Conservation (phyloP, 2,329 filamentous ascomycete species). For the Sphaerulina vaccinii region DNA sequence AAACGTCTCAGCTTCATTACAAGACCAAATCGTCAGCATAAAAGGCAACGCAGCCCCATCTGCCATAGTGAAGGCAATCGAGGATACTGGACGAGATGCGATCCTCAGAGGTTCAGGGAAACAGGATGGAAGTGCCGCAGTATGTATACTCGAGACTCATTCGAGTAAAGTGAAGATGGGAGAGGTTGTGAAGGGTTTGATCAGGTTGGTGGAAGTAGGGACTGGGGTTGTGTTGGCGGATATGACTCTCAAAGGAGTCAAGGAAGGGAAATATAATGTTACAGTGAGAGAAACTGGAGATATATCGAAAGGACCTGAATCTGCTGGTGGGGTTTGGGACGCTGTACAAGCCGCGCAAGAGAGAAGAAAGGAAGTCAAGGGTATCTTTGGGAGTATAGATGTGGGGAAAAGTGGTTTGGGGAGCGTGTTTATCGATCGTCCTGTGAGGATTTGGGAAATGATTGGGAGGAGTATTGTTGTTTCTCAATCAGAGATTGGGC, state of each 20-base stretch:
- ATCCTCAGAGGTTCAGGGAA: conserved; percentile 86
- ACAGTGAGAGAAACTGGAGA: conserved; percentile 84
- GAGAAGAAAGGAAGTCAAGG: conserved; percentile 52
- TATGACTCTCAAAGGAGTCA: conserved; percentile 78
- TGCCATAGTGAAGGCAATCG: conserved; percentile 82
- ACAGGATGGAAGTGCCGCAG: conserved; percentile 79
- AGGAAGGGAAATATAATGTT: conserved; percentile 77
- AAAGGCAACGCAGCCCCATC: conserved; percentile 91
- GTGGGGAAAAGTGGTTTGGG: conserved; percentile 75
- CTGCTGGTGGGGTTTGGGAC: conserved; percentile 81
- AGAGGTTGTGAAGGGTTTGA: conserved; percentile 75
- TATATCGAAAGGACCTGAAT: conserved; percentile 77
- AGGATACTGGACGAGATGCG: conserved; percentile 86
- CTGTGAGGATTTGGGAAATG: conserved; percentile 90
- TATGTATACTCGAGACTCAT: conserved; percentile 93
- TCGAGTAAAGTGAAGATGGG: conserved; percentile 27
- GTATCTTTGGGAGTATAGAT: conserved; percentile 70
- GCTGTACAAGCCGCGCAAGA: conserved; percentile 47
- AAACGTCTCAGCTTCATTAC: conserved; percentile 77
- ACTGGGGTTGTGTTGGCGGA: conserved; percentile 80
- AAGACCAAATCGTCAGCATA: conserved; percentile 79
- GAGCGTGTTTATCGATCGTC: conserved; percentile 74
- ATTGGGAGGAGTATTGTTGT: conserved; percentile 92
- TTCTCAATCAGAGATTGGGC: conserved; percentile 56
- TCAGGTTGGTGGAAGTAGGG: conserved; percentile 84